These are phyloP conservation scores for Diaporthe sp. DNA, from an alignment of 2,329 filamentous ascomycete species.

Conservation along the genomic window DNA sequence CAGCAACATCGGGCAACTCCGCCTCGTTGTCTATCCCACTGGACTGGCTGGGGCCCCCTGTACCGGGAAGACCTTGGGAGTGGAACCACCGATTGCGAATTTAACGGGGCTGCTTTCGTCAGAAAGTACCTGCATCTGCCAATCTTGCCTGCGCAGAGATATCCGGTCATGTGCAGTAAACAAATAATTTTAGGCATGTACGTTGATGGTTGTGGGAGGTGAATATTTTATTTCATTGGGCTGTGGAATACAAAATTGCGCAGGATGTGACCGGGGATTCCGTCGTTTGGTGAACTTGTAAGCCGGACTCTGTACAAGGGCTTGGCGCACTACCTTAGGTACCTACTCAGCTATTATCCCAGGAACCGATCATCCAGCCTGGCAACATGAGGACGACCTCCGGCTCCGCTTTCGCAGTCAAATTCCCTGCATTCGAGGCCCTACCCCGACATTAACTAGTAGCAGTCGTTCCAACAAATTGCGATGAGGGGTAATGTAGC, in stretches of 20 bases:
- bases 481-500: too few species aligned
- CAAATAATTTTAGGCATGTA: neutral
- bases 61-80: neutral
- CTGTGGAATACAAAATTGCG: neutral
- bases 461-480: too few species aligned
- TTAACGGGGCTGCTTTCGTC: neutral
- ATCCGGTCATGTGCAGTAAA: neutral
- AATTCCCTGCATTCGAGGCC: neutral
- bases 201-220: neutral
- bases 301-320: too few species aligned
- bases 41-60: neutral
- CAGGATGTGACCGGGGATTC: neutral
- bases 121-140: neutral
- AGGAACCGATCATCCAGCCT: neutral
- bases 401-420: neutral
- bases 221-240: neutral
- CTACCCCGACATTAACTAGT: neutral
- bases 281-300: too few species aligned
- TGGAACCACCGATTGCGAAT: neutral
- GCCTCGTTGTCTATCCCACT: neutral
- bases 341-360: too few species aligned
- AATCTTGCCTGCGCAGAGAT: neutral
- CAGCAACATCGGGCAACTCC: neutral
- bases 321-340: too few species aligned
- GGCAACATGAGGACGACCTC: too few species aligned